These are phyloP conservation scores for Mycosphaerelloides madeirae DNA, from an alignment of 2,329 filamentous ascomycete species.

Conservation along the genomic window DNA sequence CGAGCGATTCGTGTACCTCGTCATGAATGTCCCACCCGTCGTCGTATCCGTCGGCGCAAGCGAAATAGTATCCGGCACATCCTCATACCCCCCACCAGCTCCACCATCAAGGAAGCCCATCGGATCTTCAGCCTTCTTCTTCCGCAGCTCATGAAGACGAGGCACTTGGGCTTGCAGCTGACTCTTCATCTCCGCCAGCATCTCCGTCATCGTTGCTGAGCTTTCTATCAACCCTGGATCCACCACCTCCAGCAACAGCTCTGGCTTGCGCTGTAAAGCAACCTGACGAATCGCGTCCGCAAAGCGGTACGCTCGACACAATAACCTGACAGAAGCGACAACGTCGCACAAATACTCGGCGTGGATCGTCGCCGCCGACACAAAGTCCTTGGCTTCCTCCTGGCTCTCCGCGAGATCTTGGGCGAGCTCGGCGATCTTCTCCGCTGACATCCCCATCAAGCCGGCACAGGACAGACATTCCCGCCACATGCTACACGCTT, in stretches of 20 bases:
- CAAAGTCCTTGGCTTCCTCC: conserved; percentile 78
- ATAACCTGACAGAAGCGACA: conserved; percentile 63
- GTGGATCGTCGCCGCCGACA: conserved; percentile 72
- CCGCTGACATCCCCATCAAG: conserved; percentile 57
- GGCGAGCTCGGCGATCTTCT: conserved; percentile 65
- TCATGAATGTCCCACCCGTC: conserved; percentile 73
- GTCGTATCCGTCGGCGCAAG: conserved; percentile 84
- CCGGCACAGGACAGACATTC: conserved; percentile 80
- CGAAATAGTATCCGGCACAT: conserved; percentile 88
- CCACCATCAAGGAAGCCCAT: conserved; percentile 81
- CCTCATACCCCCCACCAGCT: conserved; percentile 44
- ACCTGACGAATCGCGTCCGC: conserved; percentile 80
- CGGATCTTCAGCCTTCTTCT: conserved; percentile 77
- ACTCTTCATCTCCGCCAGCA: conserved; percentile 85
- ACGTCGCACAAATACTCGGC: conserved; percentile 74
- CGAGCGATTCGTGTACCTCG: conserved; percentile 76
- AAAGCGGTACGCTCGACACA: conserved; percentile 85
- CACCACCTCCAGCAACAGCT: conserved; percentile 64
- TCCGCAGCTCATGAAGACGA: conserved; percentile 74
- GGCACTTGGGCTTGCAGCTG: conserved; percentile 83
- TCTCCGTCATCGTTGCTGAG: conserved; percentile 76
- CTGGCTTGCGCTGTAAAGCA: conserved; percentile 54
- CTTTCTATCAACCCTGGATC: conserved; percentile 77
- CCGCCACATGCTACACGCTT: conserved; percentile 80
- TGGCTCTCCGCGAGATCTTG: conserved; percentile 70